Conservation (phyloP, 169 alveolate species). For the Plasmodium malariae region DNA sequence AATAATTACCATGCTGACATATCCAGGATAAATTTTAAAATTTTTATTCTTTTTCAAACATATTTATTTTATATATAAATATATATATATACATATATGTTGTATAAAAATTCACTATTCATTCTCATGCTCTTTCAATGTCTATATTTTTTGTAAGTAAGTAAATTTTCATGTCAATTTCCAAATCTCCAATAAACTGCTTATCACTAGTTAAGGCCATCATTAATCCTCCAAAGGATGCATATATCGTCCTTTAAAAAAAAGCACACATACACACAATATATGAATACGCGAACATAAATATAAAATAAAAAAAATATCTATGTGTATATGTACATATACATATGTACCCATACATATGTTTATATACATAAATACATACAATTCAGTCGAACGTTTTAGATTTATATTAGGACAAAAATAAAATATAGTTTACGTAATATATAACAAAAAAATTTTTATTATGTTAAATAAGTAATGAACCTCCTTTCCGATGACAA, state of each 20-base stretch:
- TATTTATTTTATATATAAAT: background rate
- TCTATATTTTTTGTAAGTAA: constrained; percentile 83
- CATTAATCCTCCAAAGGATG: constrained; percentile 93
- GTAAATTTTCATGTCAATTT: constrained; percentile 92
- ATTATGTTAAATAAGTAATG: background rate
- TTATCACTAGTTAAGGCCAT: constrained; percentile 94
- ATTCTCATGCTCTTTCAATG: constrained; percentile 54
- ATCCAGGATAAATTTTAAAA: too few relatives aligned
- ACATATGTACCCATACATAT: background rate
- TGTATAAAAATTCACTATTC: background rate
- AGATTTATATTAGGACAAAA: too few relatives aligned
- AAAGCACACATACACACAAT: constrained; percentile 6
- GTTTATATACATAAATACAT: too few relatives aligned
- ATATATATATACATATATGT: too few relatives aligned
- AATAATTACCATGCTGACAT: too few relatives aligned
- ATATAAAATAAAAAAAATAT: constrained; percentile 2
- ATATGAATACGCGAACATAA: background rate
- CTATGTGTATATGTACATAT: background rate
- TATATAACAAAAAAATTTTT: too few relatives aligned
- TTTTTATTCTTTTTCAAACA: background rate
- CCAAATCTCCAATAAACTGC: constrained; percentile 92
- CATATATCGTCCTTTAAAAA: constrained; percentile 84
- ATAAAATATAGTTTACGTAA: too few relatives aligned
- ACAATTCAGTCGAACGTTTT: too few relatives aligned
- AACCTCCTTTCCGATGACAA: constrained; percentile 92